Evolutionary conservation across 176 grass and related monocot species (phyloP).

Genomic region (Olyra latifolia): DNA sequence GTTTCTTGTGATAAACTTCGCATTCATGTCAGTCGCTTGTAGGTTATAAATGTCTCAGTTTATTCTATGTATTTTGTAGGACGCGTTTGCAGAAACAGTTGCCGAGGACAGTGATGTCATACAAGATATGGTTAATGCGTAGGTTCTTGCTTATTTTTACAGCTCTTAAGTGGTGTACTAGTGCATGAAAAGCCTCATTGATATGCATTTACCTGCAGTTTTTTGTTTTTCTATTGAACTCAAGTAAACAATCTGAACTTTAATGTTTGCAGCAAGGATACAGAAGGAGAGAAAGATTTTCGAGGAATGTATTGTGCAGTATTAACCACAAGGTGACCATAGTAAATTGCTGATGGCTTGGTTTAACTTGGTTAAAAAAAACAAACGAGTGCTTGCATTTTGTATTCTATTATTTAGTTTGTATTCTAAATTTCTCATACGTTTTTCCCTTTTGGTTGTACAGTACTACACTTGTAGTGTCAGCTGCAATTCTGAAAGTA

Average conservation of each 20-base stretch:
- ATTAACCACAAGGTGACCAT: slow-evolving; percentile 52
- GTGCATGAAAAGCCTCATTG: slow-evolving; percentile 7
- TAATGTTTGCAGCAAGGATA: slow-evolving; percentile 51
- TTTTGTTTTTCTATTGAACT: slow-evolving; percentile 22
- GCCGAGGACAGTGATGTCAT: slow-evolving; percentile 30
- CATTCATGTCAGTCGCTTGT: slow-evolving; percentile 27
- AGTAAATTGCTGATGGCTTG: slow-evolving; percentile 4
- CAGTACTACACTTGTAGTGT: slow-evolving; percentile 46
- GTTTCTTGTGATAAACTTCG: slow-evolving; percentile 8
- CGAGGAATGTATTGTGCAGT: slow-evolving; percentile 61
- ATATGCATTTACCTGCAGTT: slow-evolving; percentile 24
- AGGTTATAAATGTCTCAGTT: slow-evolving; percentile 37
- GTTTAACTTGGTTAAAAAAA: not conserved
- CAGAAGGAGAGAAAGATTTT: slow-evolving; percentile 48
- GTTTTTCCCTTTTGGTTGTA: not conserved
- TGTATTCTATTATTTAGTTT: not conserved
- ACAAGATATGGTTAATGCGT: slow-evolving; percentile 63
- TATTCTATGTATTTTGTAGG: slow-evolving; percentile 51
- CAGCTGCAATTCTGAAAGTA: slow-evolving; percentile 64
- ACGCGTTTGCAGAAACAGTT: slow-evolving; percentile 61
- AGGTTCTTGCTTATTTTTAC: slow-evolving; percentile 45
- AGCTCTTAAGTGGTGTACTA: slow-evolving; percentile 16
- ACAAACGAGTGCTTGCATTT: slow-evolving; percentile 1
- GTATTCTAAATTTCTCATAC: not conserved
- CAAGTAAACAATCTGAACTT: slow-evolving; percentile 34